Percentiles rank a stretch among this genome's conserved stretches.
These are phyloP conservation scores for Cladosporium austrohemisphaericum DNA, from an alignment of 2,329 filamentous ascomycete species.

Conservation along the genomic window DNA sequence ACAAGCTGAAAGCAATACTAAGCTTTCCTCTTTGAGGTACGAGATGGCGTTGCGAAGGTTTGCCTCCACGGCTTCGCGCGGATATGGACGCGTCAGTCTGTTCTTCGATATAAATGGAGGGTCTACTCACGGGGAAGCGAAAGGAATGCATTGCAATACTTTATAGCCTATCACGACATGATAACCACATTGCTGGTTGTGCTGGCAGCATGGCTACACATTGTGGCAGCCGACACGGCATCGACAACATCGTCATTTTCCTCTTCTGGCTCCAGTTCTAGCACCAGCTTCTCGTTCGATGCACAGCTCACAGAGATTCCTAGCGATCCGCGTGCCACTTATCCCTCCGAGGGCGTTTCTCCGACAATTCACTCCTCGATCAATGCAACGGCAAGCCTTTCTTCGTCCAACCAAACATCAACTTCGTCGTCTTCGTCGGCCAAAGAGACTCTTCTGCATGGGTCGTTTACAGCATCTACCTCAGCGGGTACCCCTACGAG, in stretches of 20 bases:
- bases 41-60: constrained; percentile 7
- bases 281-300: neutral
- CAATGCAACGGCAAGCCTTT: neutral
- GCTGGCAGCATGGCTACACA: neutral
- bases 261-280: neutral
- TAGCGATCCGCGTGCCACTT: neutral
- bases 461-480: neutral
- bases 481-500: neutral
- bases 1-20: too few species aligned
- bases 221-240: neutral
- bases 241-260: neutral
- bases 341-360: neutral
- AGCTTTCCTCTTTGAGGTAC: too few species aligned
- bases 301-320: constrained; percentile 1
- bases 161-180: neutral
- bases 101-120: neutral
- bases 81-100: neutral
- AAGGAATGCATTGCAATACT: too few species aligned
- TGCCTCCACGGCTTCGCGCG: neutral
- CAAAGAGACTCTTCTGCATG: neutral
- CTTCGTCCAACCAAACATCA: neutral
- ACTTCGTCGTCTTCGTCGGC: neutral
- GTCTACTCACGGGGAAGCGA: too few species aligned
- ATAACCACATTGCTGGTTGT: neutral
- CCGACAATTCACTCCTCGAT: neutral